phyloP scores from a whole-genome alignment of 306 rosid species.

The Pachyrhizus erosus region DNA sequence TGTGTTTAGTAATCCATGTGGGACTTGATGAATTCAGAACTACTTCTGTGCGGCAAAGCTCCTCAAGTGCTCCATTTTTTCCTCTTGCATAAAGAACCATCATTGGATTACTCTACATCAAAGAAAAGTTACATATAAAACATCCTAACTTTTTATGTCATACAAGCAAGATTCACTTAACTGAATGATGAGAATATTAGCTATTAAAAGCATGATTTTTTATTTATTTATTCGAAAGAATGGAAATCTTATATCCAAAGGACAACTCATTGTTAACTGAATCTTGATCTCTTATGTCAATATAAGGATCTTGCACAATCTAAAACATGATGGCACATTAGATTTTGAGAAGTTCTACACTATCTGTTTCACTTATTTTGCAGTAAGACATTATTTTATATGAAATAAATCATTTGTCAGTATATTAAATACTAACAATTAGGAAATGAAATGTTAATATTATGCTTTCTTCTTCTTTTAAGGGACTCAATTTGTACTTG shows the following conservation, averaged over 20 bases:
- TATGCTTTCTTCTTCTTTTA: constrained; percentile 4
- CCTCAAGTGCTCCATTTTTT: constrained; percentile 73
- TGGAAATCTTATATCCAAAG: background rate
- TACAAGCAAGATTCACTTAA: constrained; percentile 22
- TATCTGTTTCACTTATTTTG: background rate
- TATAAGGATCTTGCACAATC: background rate
- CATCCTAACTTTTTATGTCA: constrained; percentile 22
- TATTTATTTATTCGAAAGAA: background rate
- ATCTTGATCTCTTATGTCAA: background rate
- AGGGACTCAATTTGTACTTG: background rate
- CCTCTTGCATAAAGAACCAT: constrained; percentile 65
- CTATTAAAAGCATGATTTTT: background rate
- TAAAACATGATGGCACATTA: background rate
- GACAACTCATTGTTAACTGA: background rate
- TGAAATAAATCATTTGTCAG: background rate
- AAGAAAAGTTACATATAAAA: constrained; percentile 34
- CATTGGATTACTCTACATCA: constrained; percentile 77
- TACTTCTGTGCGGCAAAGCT: constrained; percentile 82
- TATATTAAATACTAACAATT: background rate
- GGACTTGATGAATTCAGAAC: constrained; percentile 72
- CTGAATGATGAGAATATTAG: constrained; percentile 19
- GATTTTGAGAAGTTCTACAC: background rate
- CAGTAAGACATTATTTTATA: background rate
- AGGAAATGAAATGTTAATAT: background rate
- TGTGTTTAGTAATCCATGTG: constrained; percentile 70